A percentile compares a stretch with the other conserved stretches of the same genome.
These are phyloP conservation scores for Diaporthe eres DNA, from an alignment of 2,329 filamentous ascomycete species.

Conservation along the genomic window DNA sequence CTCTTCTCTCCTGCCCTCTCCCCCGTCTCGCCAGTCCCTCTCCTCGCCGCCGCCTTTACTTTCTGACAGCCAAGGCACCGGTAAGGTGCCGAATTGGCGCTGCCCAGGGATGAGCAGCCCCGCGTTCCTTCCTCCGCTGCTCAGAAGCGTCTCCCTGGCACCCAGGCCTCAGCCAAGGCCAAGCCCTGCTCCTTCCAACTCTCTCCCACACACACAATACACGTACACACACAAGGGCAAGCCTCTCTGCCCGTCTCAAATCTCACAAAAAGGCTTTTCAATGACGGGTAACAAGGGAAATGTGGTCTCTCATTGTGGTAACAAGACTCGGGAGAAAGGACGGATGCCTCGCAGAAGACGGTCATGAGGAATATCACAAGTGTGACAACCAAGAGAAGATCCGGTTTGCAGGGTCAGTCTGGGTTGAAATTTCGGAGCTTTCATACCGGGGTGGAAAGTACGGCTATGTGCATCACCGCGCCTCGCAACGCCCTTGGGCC, in stretches of 20 bases:
- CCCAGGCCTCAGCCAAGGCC: background rate
- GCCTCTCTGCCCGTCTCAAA: background rate
- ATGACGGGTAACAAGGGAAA: background rate
- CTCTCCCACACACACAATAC: background rate
- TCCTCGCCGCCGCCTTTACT: background rate
- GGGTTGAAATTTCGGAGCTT: slow-evolving; percentile 36
- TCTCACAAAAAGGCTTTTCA: slow-evolving; percentile 20
- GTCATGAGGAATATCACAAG: slow-evolving; percentile 14
- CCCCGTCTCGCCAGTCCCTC: background rate
- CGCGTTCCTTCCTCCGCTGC: background rate
- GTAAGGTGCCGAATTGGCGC: background rate
- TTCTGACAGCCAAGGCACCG: slow-evolving; percentile 3
- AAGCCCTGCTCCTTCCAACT: slow-evolving; percentile 6
- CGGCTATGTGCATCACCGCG: background rate
- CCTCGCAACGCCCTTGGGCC: too few species aligned
- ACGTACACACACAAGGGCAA: background rate
- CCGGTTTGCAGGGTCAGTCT: slow-evolving; percentile 7
- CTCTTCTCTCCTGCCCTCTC: background rate
- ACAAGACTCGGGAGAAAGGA: background rate
- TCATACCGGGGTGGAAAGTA: slow-evolving; percentile 34
- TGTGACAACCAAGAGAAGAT: slow-evolving; percentile 14
- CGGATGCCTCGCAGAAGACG: background rate
- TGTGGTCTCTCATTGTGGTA: background rate
- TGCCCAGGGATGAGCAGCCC: background rate
- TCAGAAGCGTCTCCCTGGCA: background rate